Evolutionary conservation across 2,329 filamentous ascomycete genomes (phyloP).

Genomic region (Eurotiales sp.): DNA sequence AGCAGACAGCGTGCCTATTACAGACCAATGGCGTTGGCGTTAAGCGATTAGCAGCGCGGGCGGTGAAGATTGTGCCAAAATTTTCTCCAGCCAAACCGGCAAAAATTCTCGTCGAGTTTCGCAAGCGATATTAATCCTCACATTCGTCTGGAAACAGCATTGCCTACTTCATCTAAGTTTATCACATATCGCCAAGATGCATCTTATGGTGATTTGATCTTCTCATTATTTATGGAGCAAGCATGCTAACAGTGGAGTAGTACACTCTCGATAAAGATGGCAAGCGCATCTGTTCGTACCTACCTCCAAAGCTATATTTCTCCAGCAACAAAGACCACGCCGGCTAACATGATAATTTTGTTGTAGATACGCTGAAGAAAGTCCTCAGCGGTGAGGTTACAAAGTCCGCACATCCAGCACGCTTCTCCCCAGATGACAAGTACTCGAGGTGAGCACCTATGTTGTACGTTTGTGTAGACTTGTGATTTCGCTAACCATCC

Average conservation of each 20-base stretch:
- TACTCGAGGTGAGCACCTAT: constrained; percentile 64
- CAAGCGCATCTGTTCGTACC: constrained; percentile 68
- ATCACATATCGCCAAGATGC: constrained; percentile 28
- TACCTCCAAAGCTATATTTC: constrained; percentile 35
- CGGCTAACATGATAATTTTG: background rate
- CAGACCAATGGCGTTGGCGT: constrained; percentile 2
- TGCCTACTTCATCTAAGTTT: background rate
- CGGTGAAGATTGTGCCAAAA: constrained; percentile 14
- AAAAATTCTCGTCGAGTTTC: constrained; percentile 5
- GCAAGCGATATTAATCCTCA: background rate
- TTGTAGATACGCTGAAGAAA: constrained; percentile 77
- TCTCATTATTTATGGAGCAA: background rate
- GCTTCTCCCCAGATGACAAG: constrained; percentile 98
- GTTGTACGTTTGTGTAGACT: background rate
- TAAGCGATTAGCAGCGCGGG: constrained; percentile 1
- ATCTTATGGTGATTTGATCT: constrained; percentile 37
- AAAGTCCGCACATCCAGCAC: constrained; percentile 91
- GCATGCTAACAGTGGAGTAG: constrained; percentile 35
- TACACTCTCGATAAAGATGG: constrained; percentile 79
- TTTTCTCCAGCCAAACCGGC: constrained; percentile 12
- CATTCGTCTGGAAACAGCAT: background rate
- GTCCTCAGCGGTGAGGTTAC: constrained; percentile 76
- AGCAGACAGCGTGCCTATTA: background rate
- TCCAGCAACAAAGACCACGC: background rate
- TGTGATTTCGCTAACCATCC: background rate